Base-by-base conservation (phyloP, 2,329 filamentous ascomycete species). In the Tolypocladium tundrense region DNA sequence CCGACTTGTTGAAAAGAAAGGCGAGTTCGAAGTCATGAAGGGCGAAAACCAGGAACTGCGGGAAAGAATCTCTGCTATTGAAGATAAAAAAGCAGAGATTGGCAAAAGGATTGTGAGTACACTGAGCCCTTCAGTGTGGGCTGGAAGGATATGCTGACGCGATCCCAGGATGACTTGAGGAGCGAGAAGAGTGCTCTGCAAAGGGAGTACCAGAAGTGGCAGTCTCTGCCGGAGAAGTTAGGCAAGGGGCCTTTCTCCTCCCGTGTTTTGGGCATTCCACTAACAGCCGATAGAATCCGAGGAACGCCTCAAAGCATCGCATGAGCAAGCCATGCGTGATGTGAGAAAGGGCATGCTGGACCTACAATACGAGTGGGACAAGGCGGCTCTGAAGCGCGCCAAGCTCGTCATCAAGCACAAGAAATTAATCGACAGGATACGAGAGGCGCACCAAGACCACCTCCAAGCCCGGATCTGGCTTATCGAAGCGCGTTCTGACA, bases 401-500 rank as follows among this genome's bases (percentile, higher is more conserved):
- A 75, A 80, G 59, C 72, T 79, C 7, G 74, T 78, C 35, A 68
- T 87, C 40, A 67, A 71, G 45, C 79, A 81, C 63, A 75, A 86
- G 69, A 79, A 82, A 62, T 76, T 82, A 5, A 80, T 95, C 9
- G 78, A 80, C n/a, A 68, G 72, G 24, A 80, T 96, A 51, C 82
- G 83, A 16, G 71, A 77, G 54, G 78, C 84, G 7, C 84, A 88
- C 56, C 79, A 86, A 52, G 80, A 81, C 16, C 73, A 90, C 13
- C 72, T 92, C 19, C 85, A 92, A 65, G 84, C 83, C 2, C 82
- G 89, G 63, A 79, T 97, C 51, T 79, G 85, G 60, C 75, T 82
- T 0, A 81, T 95, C 37, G 94, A 99, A 75, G 92, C 91, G 1
- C 71, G 78, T n/a, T 97, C 91, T 0, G 94, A 99, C 66, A 72